phyloP scores from a whole-genome alignment of 2,329 filamentous ascomycete species.

The Xylariaceae sp. region DNA sequence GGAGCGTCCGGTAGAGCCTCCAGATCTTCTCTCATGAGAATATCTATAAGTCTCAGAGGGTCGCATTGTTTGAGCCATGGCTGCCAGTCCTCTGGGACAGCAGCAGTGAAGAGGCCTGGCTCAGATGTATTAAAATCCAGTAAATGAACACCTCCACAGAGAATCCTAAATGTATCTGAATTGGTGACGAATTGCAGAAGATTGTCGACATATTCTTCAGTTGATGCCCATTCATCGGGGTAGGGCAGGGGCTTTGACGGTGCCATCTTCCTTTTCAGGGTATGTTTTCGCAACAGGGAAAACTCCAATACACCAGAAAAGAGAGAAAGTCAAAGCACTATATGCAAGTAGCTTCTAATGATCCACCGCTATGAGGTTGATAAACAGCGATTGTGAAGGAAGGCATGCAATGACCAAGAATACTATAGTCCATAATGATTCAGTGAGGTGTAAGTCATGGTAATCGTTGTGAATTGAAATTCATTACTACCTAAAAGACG shows the following conservation, averaged over 20 bases:
- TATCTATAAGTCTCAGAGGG: slow-evolving; percentile 72
- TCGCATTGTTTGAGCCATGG: slow-evolving; percentile 68
- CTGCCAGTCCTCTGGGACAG: slow-evolving; percentile 79
- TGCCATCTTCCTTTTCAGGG: slow-evolving; percentile 35
- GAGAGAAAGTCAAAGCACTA: neutral
- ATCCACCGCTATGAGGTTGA: too few species aligned
- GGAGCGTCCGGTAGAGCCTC: slow-evolving; percentile 31
- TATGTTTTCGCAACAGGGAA: neutral
- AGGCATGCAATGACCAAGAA: too few species aligned
- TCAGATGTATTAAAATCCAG: slow-evolving; percentile 90
- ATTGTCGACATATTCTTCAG: slow-evolving; percentile 74
- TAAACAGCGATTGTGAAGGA: too few species aligned
- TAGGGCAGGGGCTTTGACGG: slow-evolving; percentile 62
- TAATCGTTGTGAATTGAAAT: too few species aligned
- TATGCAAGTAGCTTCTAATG: too few species aligned
- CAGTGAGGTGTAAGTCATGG: too few species aligned
- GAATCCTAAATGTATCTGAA: slow-evolving; percentile 72
- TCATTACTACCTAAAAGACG: too few species aligned
- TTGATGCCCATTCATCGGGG: slow-evolving; percentile 62
- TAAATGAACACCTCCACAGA: slow-evolving; percentile 97
- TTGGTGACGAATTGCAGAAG: slow-evolving; percentile 73
- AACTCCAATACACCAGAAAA: neutral
- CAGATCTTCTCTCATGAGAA: slow-evolving; percentile 77
- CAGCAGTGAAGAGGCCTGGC: slow-evolving; percentile 73
- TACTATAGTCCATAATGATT: too few species aligned